Evolutionary conservation across 495 filamentous ascomycete genomes (phyloP).

Genomic region (Neurospora pannonica): DNA sequence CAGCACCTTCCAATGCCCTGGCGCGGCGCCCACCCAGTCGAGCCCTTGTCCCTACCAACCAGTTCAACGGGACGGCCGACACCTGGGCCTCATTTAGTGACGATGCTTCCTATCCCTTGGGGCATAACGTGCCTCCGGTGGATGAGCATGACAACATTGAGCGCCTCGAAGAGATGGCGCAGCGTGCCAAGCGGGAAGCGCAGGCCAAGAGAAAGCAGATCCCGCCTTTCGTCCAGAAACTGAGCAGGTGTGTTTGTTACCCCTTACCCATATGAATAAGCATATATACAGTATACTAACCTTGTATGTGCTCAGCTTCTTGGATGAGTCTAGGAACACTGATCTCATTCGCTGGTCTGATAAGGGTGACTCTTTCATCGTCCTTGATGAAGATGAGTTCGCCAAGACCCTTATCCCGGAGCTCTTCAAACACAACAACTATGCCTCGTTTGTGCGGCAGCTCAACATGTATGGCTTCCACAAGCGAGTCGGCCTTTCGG

Average conservation of each 20-base stretch:
- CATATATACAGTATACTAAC: background rate
- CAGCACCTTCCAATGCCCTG: conserved; percentile 51
- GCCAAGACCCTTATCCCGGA: conserved; percentile 95
- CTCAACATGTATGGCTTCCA: conserved; percentile 99
- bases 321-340: conserved; percentile 84
- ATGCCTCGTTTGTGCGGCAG: conserved; percentile 95
- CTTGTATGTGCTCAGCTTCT: conserved; percentile 51
- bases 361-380: conserved; percentile 90
- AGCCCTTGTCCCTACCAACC: conserved; percentile 43
- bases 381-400: conserved; percentile 97
- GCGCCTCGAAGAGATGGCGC: conserved; percentile 64
- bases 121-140: conserved; percentile 23
- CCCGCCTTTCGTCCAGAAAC: conserved; percentile 94
- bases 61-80: conserved; percentile 36
- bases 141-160: conserved; percentile 63
- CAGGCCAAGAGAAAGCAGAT: conserved; percentile 86
- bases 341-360: conserved; percentile 97
- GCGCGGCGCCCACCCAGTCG: conserved; percentile 56
- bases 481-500: conserved; percentile 92
- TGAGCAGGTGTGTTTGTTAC: conserved; percentile 66
- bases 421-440: conserved; percentile 99
- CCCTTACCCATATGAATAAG: background rate
- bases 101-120: conserved; percentile 28
- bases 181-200: conserved; percentile 70
- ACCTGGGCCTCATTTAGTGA: conserved; percentile 42